Evolutionary conservation across 164 flowering plant species (phyloP), one percentile per base, ranked within the genome.

Genomic region (Magnolia sinica): DNA sequence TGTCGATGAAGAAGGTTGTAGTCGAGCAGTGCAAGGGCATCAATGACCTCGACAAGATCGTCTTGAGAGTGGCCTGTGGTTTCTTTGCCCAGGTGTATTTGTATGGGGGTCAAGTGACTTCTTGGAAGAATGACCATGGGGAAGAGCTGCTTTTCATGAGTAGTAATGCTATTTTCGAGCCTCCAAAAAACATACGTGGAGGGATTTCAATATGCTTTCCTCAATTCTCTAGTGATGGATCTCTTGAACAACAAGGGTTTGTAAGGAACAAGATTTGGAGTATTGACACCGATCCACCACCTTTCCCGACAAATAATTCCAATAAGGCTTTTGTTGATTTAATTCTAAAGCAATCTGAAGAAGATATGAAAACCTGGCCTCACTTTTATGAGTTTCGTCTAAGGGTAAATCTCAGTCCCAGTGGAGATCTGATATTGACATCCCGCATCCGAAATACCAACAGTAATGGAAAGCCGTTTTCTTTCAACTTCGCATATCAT

Each of bases 151-250:
- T 27, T 27, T 27, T 27, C 29, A 27, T 27, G 29, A 27, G 29
- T 2, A 27, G 29, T 27, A 27, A 1, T 27, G 29, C 29, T 63
- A 81, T 81, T 77, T 95, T 89, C 79, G 92, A 91, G 87, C 93
- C 97, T 79, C 98, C 93, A 64, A 95, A 93, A 84, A 81, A 97
- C 66, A 93, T 95, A 76, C 97, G 95, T 65, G 98, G 98, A 58
- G 98, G 98, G 55, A 95, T 95, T 78, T 98, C 98, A 24, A 87
- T 95, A 73, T 95, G 98, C 88, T 95, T 95, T 79, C 98, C 98
- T 72, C 98, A 95, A 76, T 98, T 92, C 82, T 81, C 88, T 85
- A 65, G 73, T 79, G 29, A 27, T 27, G 29, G 2, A 27, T 27
- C 29, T 27, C 29, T 27, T 27, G 29, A 27, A 27, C 29, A 27